A percentile compares a stretch with the other conserved stretches of the same genome.
Conservation (phyloP, 345 rosid genomes). For the Anacardium occidentale region DNA sequence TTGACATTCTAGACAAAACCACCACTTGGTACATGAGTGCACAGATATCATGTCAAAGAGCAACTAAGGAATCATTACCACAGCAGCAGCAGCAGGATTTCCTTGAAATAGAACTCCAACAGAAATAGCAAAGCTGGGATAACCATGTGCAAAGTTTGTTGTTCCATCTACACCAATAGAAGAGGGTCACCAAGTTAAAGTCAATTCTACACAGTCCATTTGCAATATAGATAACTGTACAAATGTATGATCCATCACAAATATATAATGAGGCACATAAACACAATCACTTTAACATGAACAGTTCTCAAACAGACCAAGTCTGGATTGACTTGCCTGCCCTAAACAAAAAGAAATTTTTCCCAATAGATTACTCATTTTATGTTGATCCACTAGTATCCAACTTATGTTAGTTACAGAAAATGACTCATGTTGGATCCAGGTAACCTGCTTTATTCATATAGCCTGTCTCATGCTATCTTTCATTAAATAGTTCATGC, state of each 20-base stretch:
- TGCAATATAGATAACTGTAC: not conserved
- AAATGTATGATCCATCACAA: conserved; percentile 4
- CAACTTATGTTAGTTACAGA: too few relatives aligned
- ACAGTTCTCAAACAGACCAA: too few relatives aligned
- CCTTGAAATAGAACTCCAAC: conserved; percentile 87
- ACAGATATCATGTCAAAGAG: conserved; percentile 5
- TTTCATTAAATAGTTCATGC: too few relatives aligned
- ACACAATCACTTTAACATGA: not conserved
- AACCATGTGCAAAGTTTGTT: conserved; percentile 92
- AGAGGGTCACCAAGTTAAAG: not conserved
- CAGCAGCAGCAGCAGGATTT: conserved; percentile 83
- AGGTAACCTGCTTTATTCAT: not conserved
- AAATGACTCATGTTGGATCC: not conserved
- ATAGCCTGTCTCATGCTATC: not conserved
- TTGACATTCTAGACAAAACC: conserved; percentile 1
- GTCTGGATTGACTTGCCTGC: too few relatives aligned
- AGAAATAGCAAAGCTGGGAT: conserved; percentile 96
- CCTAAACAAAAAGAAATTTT: too few relatives aligned
- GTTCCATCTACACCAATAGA: conserved; percentile 72
- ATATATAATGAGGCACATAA: not conserved
- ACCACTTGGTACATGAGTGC: conserved; percentile 12
- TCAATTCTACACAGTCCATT: not conserved
- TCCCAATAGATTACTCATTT: too few relatives aligned
- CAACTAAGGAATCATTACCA: conserved; percentile 47
- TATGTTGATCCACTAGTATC: too few relatives aligned